Percentiles rank a stretch among this genome's conserved stretches.
phyloP scores from a whole-genome alignment of 768 basidiomycete genomes.

The Trametes cingulata region DNA sequence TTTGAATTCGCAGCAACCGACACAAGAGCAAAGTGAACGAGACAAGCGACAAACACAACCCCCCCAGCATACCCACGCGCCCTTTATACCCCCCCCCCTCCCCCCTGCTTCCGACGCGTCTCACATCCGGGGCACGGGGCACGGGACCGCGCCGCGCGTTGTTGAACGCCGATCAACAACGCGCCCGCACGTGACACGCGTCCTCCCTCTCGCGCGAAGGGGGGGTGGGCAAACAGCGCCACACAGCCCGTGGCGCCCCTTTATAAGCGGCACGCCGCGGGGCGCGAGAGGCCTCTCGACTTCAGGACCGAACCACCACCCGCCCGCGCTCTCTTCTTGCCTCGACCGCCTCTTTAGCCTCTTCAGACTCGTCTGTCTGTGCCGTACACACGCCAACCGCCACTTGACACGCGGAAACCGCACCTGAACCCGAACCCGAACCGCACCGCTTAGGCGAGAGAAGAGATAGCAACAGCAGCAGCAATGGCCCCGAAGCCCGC shows the following conservation, averaged over 20 bases:
- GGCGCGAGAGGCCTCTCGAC: conserved; percentile 7
- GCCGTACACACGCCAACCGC: background rate
- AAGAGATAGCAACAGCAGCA: background rate
- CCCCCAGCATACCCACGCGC: background rate
- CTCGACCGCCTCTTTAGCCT: conserved; percentile 7
- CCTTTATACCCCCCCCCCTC: conserved; percentile 19
- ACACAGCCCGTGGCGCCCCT: conserved; percentile 25
- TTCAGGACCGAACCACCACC: conserved; percentile 9
- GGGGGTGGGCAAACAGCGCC: conserved; percentile 21
- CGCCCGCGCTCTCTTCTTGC: conserved; percentile 10
- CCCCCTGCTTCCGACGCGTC: background rate
- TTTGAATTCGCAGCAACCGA: background rate
- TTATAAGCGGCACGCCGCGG: conserved; percentile 27
- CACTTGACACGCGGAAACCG: too few relatives aligned
- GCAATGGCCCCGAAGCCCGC: conserved; percentile 73
- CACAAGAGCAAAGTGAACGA: background rate
- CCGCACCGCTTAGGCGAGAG: conserved; percentile 49
- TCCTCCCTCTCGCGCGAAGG: too few relatives aligned
- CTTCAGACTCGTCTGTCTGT: background rate
- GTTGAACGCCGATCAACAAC: conserved; percentile 31
- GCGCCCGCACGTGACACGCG: conserved; percentile 28
- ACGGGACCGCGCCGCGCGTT: conserved; percentile 25
- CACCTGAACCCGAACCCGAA: conserved; percentile 45
- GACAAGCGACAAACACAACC: background rate
- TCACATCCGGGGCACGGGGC: background rate